Base-by-base conservation (phyloP, 176 grass and related monocot species). In the Oryza brachyantha region DNA sequence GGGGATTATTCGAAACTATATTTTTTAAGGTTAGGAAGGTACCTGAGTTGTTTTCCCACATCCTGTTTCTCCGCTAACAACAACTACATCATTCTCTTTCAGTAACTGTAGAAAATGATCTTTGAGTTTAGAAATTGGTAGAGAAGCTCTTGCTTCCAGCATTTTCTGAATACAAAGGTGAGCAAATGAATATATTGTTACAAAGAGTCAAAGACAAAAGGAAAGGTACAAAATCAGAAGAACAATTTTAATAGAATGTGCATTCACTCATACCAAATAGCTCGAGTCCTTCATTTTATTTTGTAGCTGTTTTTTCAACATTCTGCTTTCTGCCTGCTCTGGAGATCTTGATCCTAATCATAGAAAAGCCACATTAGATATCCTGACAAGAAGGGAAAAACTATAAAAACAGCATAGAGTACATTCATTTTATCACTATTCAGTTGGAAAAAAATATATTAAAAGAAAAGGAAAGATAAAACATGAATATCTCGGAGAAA, bases 21-120 rank as follows among this genome's bases (percentile, higher is more conserved):
- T 59, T 48, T 75, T 62, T 29, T 83, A 81, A 78, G 46, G 66
- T 52, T 57, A 71, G 46, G 45, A 4, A 65, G 32, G 35, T 88
- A 92, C 94, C 94, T 97, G 94, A 74, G 94, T 97, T 84, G 94
- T 97, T 92, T 97, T 97, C 62, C 94, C 94, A 66, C 94, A 97
- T 65, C 94, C 94, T 65, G 94, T 97, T 94, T 97, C 94, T 22
- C 94, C 94, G 60, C 89, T 86, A 84, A 97, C 91, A 90, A 97
- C 89, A 70, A 94, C 90, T 71, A 97, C 87, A 80, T 97, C 87
- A 74, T 92, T 90, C 72, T 92, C 91, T 84, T 85, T 75, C 63
- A 97, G 77, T 58, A 94, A 84, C 29, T 88, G 84, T 63, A 97
- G 76, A 76, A 97, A 76, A 82, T 90, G 83, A 27, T 78, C 83